A percentile compares a stretch with the other conserved stretches of the same genome.
Conservation (phyloP, 2,329 filamentous ascomycete genomes). For the Ascochyta fabae region DNA sequence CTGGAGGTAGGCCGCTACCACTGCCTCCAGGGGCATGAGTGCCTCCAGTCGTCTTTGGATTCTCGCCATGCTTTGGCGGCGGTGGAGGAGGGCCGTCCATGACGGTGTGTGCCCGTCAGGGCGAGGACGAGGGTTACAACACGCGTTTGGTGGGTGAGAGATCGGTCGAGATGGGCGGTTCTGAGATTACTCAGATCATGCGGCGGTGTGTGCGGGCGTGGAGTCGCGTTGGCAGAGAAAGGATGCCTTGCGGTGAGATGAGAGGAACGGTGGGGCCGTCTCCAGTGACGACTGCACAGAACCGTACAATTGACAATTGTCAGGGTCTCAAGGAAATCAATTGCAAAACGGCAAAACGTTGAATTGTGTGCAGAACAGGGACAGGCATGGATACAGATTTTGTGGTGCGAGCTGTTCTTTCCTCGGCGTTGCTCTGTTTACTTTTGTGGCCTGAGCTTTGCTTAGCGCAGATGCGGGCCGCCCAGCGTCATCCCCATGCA, state of each 20-base stretch:
- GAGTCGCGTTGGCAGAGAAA: constrained; percentile 31
- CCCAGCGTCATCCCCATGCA: constrained; percentile 18
- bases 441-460: constrained; percentile 8
- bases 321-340: constrained; percentile 19
- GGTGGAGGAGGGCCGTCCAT: constrained; percentile 69
- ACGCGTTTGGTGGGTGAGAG: constrained; percentile 11
- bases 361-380: constrained; percentile 3
- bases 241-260: constrained; percentile 25
- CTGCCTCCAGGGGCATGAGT: constrained; percentile 28
- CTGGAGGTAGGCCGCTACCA: constrained; percentile 72
- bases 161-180: not conserved
- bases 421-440: constrained; percentile 15
- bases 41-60: constrained; percentile 65
- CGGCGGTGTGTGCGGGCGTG: constrained; percentile 19
- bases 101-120: constrained; percentile 34
- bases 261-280: constrained; percentile 13
- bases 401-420: constrained; percentile 16
- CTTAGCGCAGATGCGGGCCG: constrained; percentile 13
- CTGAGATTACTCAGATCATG: constrained; percentile 13
- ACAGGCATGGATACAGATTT: constrained; percentile 15
- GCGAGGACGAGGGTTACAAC: constrained; percentile 26
- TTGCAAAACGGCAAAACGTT: constrained; percentile 2
- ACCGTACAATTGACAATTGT: constrained; percentile 14
- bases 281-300: not conserved
- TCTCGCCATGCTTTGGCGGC: constrained; percentile 83